Percentiles rank a stretch among this genome's conserved stretches.
Evolutionary conservation across 768 basidiomycete species (phyloP).

Genomic region (Goffeauzyma gilvescens): DNA sequence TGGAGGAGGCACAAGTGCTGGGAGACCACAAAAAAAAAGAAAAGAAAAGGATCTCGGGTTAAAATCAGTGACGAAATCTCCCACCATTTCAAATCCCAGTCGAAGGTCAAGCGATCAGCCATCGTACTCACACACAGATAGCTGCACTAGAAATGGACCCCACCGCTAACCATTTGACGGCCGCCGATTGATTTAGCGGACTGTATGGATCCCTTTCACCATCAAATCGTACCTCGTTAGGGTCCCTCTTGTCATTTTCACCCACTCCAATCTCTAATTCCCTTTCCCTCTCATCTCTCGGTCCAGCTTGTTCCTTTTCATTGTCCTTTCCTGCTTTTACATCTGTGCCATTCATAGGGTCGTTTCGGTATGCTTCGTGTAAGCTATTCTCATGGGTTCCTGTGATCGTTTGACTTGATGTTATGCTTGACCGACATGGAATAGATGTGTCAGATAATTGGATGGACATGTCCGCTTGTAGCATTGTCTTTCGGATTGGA

Average conservation of each 20-base stretch:
- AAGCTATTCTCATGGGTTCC: too few relatives aligned
- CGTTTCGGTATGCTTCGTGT: too few relatives aligned
- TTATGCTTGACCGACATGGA: too few relatives aligned
- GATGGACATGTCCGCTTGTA: too few relatives aligned
- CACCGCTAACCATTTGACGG: slow-evolving; percentile 20
- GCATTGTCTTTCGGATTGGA: too few relatives aligned
- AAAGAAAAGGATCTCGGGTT: not conserved
- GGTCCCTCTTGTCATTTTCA: slow-evolving; percentile 1
- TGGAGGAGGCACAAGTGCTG: slow-evolving; percentile 32
- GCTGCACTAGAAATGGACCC: slow-evolving; percentile 13
- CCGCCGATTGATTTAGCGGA: slow-evolving; percentile 18
- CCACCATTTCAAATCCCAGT: not conserved
- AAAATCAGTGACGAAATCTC: not conserved
- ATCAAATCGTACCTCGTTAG: slow-evolving; percentile 12
- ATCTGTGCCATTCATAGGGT: too few relatives aligned
- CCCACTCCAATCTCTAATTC: not conserved
- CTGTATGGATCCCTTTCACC: slow-evolving; percentile 16
- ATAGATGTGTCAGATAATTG: too few relatives aligned
- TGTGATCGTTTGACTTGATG: too few relatives aligned
- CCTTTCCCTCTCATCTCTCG: too few relatives aligned
- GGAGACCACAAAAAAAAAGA: not conserved
- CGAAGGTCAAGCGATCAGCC: not conserved
- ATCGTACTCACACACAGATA: slow-evolving; percentile 12
- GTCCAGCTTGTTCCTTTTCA: too few relatives aligned
- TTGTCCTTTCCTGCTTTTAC: too few relatives aligned